Percentiles rank a stretch among this genome's conserved stretches.
Evolutionary conservation across 2,329 filamentous ascomycete genomes (phyloP).

Genomic region (Penicillium sp.): DNA sequence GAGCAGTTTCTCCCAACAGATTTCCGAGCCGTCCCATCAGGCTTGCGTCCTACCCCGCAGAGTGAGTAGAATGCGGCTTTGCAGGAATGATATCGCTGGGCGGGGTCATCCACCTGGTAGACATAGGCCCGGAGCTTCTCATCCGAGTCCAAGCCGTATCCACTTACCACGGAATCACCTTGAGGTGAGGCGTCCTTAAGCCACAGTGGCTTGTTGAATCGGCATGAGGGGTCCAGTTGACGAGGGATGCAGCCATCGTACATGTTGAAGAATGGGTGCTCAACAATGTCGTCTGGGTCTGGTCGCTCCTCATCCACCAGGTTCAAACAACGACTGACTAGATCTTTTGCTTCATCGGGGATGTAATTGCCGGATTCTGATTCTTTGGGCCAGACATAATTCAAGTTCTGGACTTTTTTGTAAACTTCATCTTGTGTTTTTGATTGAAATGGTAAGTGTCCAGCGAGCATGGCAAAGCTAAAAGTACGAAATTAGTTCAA

Average conservation of each 20-base stretch:
- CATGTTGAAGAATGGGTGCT: constrained; percentile 53
- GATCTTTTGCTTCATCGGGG: constrained; percentile 50
- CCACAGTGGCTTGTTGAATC: constrained; percentile 44
- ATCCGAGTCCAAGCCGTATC: constrained; percentile 47
- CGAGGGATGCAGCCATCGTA: constrained; percentile 49
- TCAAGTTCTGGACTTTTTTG: constrained; percentile 48
- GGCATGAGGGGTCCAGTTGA: constrained; percentile 42
- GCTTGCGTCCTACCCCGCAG: constrained; percentile 47
- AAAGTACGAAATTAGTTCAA: constrained; percentile 22
- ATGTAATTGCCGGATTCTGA: constrained; percentile 47
- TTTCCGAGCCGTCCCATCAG: constrained; percentile 43
- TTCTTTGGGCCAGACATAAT: constrained; percentile 52
- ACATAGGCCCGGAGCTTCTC: constrained; percentile 39
- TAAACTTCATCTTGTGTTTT: constrained; percentile 55
- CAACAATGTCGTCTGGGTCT: constrained; percentile 52
- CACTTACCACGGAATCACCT: constrained; percentile 46
- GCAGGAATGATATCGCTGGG: constrained; percentile 41
- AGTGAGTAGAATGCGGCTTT: constrained; percentile 46
- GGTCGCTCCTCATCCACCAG: constrained; percentile 50
- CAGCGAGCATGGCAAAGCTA: constrained; percentile 93
- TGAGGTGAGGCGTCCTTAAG: constrained; percentile 46
- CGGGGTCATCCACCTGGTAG: constrained; percentile 37
- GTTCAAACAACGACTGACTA: constrained; percentile 50
- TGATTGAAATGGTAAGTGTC: constrained; percentile 94
- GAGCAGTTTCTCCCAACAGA: constrained; percentile 47